Evolutionary conservation across 2,329 filamentous ascomycete species (phyloP).

Genomic region (Mollisiaceae sp.): DNA sequence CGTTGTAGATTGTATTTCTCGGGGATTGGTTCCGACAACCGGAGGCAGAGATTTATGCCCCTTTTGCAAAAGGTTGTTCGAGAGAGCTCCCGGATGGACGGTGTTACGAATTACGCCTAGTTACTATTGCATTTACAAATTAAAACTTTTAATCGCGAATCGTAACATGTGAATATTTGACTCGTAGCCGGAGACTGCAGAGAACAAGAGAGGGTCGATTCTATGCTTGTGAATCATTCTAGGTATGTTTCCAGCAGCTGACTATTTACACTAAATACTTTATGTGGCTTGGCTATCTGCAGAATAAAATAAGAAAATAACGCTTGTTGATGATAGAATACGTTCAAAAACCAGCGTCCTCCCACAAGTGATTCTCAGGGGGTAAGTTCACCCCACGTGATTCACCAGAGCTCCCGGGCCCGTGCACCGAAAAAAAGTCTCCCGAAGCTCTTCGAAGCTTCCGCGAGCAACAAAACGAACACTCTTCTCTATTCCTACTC

Average conservation of each 20-base stretch:
- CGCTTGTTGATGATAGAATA: no score
- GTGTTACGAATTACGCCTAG: constrained; percentile 5
- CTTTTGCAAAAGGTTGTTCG: not conserved
- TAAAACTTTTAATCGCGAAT: constrained; percentile 1
- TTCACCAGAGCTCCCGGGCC: not conserved
- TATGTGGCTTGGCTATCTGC: no score
- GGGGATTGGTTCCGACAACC: not conserved
- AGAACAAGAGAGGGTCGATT: no score
- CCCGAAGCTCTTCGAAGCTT: constrained; percentile 37
- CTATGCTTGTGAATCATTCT: no score
- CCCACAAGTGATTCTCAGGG: not conserved
- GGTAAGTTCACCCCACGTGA: not conserved
- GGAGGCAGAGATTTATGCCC: not conserved
- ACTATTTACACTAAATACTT: no score
- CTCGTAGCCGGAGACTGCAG: not conserved
- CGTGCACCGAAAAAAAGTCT: constrained; percentile 23
- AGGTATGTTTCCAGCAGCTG: no score
- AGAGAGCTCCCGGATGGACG: not conserved
- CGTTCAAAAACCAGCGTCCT: not conserved
- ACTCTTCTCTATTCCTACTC: constrained; percentile 11
- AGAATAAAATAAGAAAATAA: no score
- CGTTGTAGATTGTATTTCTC: constrained; percentile 38
- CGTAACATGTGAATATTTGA: not conserved
- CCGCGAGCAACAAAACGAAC: constrained; percentile 3
- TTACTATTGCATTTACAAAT: constrained; percentile 8